Evolutionary conservation across 1,139 yeast species (phyloP), one percentile per base, ranked within the genome.

Genomic region (Yamadazyma songkhlaensis): DNA sequence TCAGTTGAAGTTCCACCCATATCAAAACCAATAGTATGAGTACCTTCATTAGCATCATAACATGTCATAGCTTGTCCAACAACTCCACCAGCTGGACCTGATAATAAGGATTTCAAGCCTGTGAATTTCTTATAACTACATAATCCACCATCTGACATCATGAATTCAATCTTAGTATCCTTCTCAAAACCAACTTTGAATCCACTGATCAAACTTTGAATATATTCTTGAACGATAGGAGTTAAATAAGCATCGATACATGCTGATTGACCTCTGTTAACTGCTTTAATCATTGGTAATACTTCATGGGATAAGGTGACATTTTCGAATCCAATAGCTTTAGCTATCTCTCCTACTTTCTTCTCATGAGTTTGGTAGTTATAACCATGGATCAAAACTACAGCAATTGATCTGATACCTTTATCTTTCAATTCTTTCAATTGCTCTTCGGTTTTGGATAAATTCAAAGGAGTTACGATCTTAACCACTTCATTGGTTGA

Each of bases 211-310:
- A 85, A 81, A 23, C 80, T 73, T 25, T 68, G 58, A 31, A 84
- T 63, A 54, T 84, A 84, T 26, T 75, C 70, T 43, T 76, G 70
- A 32, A 84, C 81, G 38, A 80, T 84, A 1, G 94, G 94, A 3
- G 90, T 82, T 41, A 85, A 60, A 53, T 84, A 84, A 1, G 94
- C 88, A 59, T 85, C 92, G 1, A 86, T 88, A 23, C 80, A 76
- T 3, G 87, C 71, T 11, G 90, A 82, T 47, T 82, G 82, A 1
- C 88, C 85, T 41, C 94, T 67, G 13, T 84, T 76, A 11, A 84
- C 79, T 29, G 77, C 74, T 53, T 83, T 84, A 45, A 84, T 81
- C 87, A 84, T 82, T 7, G 94, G 90, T 34, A 83, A 77, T n/a
- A 84, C 67, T 48, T 77, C 72, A 17, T 79, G 75, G 0, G 90